Conservation (phyloP, 257 asterid genomes). For the Scutellaria baicalensis region DNA sequence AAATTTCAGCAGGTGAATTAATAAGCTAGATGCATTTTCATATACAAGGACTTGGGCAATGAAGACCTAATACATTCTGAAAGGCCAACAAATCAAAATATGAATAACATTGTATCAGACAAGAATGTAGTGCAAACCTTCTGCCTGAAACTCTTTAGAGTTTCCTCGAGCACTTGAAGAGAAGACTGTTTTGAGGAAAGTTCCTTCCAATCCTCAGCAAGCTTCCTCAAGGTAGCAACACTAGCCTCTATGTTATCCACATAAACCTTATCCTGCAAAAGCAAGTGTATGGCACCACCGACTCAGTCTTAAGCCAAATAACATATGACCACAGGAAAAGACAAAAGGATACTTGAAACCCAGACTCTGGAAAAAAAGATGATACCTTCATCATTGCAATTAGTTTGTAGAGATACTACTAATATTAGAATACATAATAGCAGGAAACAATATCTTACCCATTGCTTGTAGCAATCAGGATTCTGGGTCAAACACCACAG, state of each 20-base stretch:
- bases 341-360: not conserved
- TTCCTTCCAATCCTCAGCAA: conserved; percentile 46
- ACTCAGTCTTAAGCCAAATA: not conserved
- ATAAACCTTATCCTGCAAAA: conserved; percentile 55
- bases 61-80: not conserved
- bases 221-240: conserved; percentile 53
- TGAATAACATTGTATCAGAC: not conserved
- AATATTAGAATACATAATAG: not conserved
- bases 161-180: conserved; percentile 41
- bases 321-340: not conserved
- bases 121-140: conserved; percentile 36
- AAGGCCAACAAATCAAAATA: not conserved
- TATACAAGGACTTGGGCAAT: not conserved
- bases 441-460: conserved; percentile 45
- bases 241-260: conserved; percentile 64
- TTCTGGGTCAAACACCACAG: conserved; percentile 76
- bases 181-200: conserved; percentile 51
- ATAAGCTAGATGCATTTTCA: not conserved
- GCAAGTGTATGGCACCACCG: not conserved
- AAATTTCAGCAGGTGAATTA: not conserved
- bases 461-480: conserved; percentile 72
- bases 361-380: not conserved
- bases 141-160: conserved; percentile 56
- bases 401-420: not conserved
- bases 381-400: not conserved